Percentiles rank a stretch among this genome's conserved stretches.
Evolutionary conservation across 1,139 yeast species (phyloP).

Genomic region (Kurtzmaniella quercitrusa): DNA sequence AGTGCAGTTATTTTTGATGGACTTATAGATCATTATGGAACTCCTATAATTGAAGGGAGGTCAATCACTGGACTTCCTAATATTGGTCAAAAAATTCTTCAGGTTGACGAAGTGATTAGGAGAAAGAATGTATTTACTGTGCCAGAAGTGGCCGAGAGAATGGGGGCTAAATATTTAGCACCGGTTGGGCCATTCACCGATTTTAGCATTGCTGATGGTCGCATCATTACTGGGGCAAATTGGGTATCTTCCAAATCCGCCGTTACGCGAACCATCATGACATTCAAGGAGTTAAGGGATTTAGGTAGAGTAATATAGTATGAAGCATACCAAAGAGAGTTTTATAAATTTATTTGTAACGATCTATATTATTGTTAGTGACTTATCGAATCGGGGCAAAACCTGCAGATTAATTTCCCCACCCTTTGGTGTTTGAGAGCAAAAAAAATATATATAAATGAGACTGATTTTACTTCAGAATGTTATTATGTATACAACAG

Average conservation of each 20-base stretch:
- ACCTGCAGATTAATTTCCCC: background rate
- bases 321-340: too few relatives aligned
- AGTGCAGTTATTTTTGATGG: conserved; percentile 19
- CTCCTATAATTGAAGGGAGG: conserved; percentile 15
- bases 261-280: conserved; percentile 13
- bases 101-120: conserved; percentile 11
- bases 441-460: background rate
- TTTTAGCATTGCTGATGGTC: conserved; percentile 16
- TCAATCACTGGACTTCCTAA: conserved; percentile 20
- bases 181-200: conserved; percentile 18
- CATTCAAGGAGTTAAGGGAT: conserved; percentile 2
- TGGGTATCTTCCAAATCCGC: conserved; percentile 17
- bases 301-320: background rate
- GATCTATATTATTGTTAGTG: too few relatives aligned
- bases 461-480: too few relatives aligned
- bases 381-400: too few relatives aligned
- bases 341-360: too few relatives aligned
- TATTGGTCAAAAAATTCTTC: conserved; percentile 14
- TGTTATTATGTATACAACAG: background rate
- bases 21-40: conserved; percentile 12
- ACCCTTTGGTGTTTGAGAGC: background rate
- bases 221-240: conserved; percentile 20
- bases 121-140: conserved; percentile 12
- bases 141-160: conserved; percentile 11
- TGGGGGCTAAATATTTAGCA: conserved; percentile 16